These are phyloP conservation scores for Podospora tetraspora DNA, from an alignment of 495 filamentous ascomycete species.

Conservation along the genomic window DNA sequence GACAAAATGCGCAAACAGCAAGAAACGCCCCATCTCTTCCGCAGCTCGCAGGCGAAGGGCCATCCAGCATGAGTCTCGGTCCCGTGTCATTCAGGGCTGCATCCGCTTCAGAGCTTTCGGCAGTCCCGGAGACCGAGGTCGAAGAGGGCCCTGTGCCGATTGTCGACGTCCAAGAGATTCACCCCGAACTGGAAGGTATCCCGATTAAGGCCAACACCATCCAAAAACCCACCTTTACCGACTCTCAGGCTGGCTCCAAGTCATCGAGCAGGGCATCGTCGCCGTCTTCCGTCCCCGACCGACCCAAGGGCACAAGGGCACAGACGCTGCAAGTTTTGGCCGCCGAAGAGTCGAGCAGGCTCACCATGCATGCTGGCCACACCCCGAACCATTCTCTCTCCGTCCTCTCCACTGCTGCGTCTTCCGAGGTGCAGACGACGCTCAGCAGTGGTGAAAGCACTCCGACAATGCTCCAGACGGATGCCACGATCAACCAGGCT, in stretches of 20 bases:
- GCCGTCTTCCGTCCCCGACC: constrained; percentile 14
- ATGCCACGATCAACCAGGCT: constrained; percentile 17
- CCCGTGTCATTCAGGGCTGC: constrained; percentile 11
- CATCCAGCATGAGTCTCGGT: neutral
- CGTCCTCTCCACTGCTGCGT: constrained; percentile 33
- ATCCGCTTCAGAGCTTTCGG: constrained; percentile 14
- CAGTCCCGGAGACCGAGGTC: constrained; percentile 16
- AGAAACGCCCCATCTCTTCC: constrained; percentile 13
- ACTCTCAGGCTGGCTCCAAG: constrained; percentile 24
- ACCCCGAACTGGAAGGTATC: constrained; percentile 44
- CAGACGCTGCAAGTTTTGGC: constrained; percentile 38
- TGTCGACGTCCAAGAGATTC: constrained; percentile 42
- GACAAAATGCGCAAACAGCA: neutral
- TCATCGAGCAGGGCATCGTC: constrained; percentile 22
- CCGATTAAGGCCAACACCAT: constrained; percentile 37
- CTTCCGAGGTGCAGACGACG: constrained; percentile 32
- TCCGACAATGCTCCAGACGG: constrained; percentile 28
- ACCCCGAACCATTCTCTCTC: constrained; percentile 46
- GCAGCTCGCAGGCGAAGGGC: constrained; percentile 8
- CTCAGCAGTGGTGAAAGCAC: constrained; percentile 38
- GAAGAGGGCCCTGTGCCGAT: constrained; percentile 25
- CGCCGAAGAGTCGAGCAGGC: constrained; percentile 36
- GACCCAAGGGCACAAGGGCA: constrained; percentile 24
- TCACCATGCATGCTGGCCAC: constrained; percentile 47
- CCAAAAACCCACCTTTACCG: constrained; percentile 40